These are phyloP conservation scores for Telopea speciosissima DNA, from an alignment of 177 flowering plant species.

Conservation along the genomic window DNA sequence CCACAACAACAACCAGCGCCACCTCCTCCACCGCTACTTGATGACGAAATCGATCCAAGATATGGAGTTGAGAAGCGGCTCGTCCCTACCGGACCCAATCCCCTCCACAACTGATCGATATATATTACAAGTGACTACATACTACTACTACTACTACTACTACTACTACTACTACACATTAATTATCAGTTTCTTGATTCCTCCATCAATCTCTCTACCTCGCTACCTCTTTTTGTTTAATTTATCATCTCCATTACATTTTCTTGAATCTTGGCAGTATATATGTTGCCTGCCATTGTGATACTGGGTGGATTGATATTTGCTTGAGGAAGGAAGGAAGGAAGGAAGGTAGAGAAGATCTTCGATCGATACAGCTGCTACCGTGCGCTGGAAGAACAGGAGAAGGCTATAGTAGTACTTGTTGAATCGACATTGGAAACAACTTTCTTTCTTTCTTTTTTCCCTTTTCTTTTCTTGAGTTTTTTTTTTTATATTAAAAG, in stretches of 20 bases:
- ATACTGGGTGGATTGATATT: too few species aligned
- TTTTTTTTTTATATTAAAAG: too few species aligned
- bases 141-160: too few species aligned
- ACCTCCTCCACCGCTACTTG: constrained; percentile 20
- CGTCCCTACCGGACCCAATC: constrained; percentile 75
- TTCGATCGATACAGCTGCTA: background rate
- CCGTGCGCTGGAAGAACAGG: background rate
- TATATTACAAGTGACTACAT: too few species aligned
- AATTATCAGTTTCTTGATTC: too few species aligned
- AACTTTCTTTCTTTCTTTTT: background rate
- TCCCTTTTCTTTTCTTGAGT: background rate
- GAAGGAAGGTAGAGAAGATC: background rate
- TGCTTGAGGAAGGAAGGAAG: too few species aligned
- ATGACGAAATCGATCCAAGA: constrained; percentile 55
- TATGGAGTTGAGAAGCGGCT: constrained; percentile 66
- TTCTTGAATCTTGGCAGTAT: too few species aligned
- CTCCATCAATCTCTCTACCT: too few species aligned
- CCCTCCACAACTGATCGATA: constrained; percentile 54
- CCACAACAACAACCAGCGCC: background rate
- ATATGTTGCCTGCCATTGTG: too few species aligned
- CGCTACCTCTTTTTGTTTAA: too few species aligned
- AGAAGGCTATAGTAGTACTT: background rate
- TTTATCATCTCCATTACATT: too few species aligned
- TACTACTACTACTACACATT: too few species aligned
- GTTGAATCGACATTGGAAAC: background rate